Evolutionary conservation across 495 filamentous ascomycete species (phyloP).

Genomic region (Podospora pseudoanserina): DNA sequence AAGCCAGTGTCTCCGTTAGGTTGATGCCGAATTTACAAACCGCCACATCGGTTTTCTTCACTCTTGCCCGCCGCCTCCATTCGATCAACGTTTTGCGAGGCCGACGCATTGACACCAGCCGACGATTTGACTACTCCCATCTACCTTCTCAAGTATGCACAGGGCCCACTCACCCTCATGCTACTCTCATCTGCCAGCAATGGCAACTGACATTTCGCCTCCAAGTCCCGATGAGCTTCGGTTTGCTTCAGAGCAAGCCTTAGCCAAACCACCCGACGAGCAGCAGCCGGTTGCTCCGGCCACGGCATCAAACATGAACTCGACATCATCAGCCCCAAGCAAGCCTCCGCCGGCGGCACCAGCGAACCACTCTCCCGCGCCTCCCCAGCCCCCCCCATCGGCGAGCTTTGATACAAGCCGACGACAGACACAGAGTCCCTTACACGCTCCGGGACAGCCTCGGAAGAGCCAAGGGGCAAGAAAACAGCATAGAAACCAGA

Average conservation of each 20-base stretch:
- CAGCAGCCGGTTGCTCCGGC: slow-evolving; percentile 18
- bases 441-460: slow-evolving; percentile 49
- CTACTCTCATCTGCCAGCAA: neutral
- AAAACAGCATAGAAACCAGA: slow-evolving; percentile 66
- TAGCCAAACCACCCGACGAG: slow-evolving; percentile 10
- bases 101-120: neutral
- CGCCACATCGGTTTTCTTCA: neutral
- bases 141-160: neutral
- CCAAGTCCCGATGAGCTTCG: neutral
- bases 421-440: slow-evolving; percentile 56
- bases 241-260: neutral
- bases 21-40: neutral
- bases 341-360: slow-evolving; percentile 42
- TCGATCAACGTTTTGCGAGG: neutral
- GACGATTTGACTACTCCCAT: neutral
- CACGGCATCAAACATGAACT: slow-evolving; percentile 39
- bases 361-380: slow-evolving; percentile 18
- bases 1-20: neutral
- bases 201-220: slow-evolving; percentile 1
- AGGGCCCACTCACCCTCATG: neutral
- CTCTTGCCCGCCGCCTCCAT: neutral
- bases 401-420: slow-evolving; percentile 55
- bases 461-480: slow-evolving; percentile 71
- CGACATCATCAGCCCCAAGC: slow-evolving; percentile 40
- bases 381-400: neutral